Evolutionary conservation across 768 basidiomycete genomes (phyloP), one percentile per base, ranked within the genome.

Genomic region (Cubamyces sp.): DNA sequence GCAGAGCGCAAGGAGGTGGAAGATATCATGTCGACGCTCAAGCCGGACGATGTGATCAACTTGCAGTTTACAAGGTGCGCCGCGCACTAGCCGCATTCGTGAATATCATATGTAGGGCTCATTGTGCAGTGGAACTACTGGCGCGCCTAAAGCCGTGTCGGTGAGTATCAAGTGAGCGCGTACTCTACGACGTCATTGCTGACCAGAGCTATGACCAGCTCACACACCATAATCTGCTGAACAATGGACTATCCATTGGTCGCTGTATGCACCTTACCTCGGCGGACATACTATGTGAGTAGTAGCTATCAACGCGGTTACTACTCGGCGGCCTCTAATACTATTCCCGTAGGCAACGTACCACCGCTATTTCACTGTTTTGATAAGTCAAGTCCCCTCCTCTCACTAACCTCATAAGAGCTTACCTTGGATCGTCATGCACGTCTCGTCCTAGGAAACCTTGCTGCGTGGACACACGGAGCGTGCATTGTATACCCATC

Each of bases 31-130:
- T 61, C 64, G 19, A 76, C 77, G 3, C 68, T 87, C 56, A 54
- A 79, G 7, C 82, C 84, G 43, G 85, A 91, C 59, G 92, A 94
- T 28, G 79, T 92, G 5, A 86, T 92, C 50, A 94, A 92, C 68
- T 67, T 94, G 60, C 92, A 94, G 69, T 94, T 93, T 69, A 94
- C 92, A 34, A 93, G 91, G 90, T 90, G n/a, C n/a, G n/a, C n/a
- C n/a, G n/a, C n/a, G n/a, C n/a, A n/a, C n/a, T n/a, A n/a, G n/a
- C n/a, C n/a, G n/a, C n/a, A n/a, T n/a, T n/a, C n/a, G n/a, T n/a
- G n/a, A n/a, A n/a, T n/a, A n/a, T n/a, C n/a, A n/a, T n/a, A n/a
- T n/a, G n/a, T n/a, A n/a, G n/a, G n/a, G n/a, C n/a, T n/a, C n/a
- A n/a, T n/a, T n/a, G n/a, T 19, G 12, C 37, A 92, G 91, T 66